Evolutionary conservation across 2,329 filamentous ascomycete species (phyloP).

Genomic region (Coniochaeta hoffmannii): DNA sequence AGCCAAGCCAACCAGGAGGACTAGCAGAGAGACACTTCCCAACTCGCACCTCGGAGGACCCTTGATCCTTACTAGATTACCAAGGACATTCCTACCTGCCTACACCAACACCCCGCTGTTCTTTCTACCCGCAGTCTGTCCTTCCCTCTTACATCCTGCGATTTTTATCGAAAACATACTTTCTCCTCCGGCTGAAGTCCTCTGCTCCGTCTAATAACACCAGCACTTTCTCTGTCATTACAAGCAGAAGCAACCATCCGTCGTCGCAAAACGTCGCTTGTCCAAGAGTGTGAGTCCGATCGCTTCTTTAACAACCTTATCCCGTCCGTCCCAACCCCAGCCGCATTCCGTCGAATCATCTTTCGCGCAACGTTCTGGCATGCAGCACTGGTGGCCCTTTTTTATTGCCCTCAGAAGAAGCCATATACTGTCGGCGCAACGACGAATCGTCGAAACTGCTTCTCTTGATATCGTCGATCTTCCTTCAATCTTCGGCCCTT

Average conservation of each 20-base stretch:
- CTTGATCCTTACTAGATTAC: slow-evolving; percentile 19
- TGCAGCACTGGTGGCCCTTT: not conserved
- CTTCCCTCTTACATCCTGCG: slow-evolving; percentile 11
- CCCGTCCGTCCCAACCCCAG: not conserved
- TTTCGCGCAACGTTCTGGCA: not conserved
- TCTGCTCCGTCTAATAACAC: slow-evolving; percentile 11
- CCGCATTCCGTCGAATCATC: not conserved
- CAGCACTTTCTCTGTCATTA: slow-evolving; percentile 12
- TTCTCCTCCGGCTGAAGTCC: slow-evolving; percentile 17
- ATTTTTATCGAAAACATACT: slow-evolving; percentile 12
- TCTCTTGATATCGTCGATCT: not conserved
- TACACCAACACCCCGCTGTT: slow-evolving; percentile 14
- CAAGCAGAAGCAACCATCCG: slow-evolving; percentile 5
- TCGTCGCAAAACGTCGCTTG: slow-evolving; percentile 5
- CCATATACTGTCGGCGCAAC: not conserved
- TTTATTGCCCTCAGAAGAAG: not conserved
- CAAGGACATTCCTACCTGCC: slow-evolving; percentile 8
- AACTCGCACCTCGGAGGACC: slow-evolving; percentile 12
- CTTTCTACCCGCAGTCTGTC: slow-evolving; percentile 12
- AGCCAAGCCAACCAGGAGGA: slow-evolving; percentile 14
- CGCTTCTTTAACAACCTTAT: not conserved
- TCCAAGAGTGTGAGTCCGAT: not conserved
- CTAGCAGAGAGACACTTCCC: slow-evolving; percentile 6
- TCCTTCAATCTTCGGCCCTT: not conserved
- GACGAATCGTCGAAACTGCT: not conserved